Percentiles rank a stretch among this genome's conserved stretches.
Evolutionary conservation across 208 protist genomes (phyloP).

Genomic region (Trypanosoma melophagium): DNA sequence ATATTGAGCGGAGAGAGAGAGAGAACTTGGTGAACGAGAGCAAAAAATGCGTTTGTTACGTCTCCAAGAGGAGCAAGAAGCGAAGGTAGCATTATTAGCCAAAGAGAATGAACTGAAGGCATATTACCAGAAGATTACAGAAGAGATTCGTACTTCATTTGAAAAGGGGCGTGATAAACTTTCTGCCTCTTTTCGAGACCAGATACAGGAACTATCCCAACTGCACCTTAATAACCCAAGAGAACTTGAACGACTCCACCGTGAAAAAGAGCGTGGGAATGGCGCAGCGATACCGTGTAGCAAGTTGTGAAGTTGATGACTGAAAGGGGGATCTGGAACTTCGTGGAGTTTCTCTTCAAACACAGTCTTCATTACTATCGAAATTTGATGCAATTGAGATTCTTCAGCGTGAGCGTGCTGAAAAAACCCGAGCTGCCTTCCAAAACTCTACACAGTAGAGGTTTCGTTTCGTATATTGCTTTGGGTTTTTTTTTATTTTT

Average conservation of each 20-base stretch:
- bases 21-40: conserved; percentile 49
- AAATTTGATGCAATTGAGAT: conserved; percentile 43
- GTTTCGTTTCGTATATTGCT: neutral
- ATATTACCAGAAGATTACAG: conserved; percentile 49
- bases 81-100: conserved; percentile 30
- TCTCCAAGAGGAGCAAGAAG: conserved; percentile 39
- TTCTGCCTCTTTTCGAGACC: conserved; percentile 42
- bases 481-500: neutral
- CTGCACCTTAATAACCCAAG: conserved; percentile 55
- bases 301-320: conserved; percentile 33
- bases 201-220: conserved; percentile 62
- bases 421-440: conserved; percentile 45
- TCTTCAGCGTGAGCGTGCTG: conserved; percentile 53
- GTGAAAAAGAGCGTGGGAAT: conserved; percentile 61
- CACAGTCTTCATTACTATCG: conserved; percentile 34
- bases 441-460: neutral
- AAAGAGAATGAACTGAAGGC: conserved; percentile 51
- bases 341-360: conserved; percentile 19
- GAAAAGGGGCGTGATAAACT: conserved; percentile 51
- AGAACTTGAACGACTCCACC: conserved; percentile 64
- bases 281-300: conserved; percentile 28
- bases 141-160: conserved; percentile 37
- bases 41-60: conserved; percentile 37
- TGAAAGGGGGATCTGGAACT: conserved; percentile 18
- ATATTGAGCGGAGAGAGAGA: conserved; percentile 62